Evolutionary conservation across 2,329 filamentous ascomycete species (phyloP).

Genomic region (Aspergillus puulaauensis): DNA sequence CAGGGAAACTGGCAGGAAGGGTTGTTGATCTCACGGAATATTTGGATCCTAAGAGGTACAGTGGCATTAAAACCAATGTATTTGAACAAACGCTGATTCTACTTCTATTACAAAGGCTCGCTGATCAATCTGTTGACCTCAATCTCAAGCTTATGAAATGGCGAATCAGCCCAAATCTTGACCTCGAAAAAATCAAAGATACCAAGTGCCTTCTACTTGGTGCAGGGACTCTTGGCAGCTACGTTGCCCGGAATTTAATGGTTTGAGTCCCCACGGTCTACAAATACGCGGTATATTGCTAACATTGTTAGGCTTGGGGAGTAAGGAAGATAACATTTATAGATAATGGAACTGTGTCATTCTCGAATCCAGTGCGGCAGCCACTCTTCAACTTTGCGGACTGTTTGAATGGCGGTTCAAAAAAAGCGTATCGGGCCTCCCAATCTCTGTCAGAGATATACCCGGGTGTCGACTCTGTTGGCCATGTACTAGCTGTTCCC

Average conservation of each 20-base stretch:
- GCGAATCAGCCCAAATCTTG: constrained; percentile 84
- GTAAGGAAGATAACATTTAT: constrained; percentile 94
- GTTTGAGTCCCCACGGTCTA: constrained; percentile 26
- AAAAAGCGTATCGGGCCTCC: constrained; percentile 79
- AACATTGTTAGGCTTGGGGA: constrained; percentile 69
- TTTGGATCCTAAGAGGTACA: constrained; percentile 75
- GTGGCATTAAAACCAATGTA: background rate
- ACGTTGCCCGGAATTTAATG: constrained; percentile 87
- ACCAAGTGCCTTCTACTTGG: constrained; percentile 89
- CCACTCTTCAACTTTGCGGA: constrained; percentile 89
- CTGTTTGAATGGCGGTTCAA: constrained; percentile 78
- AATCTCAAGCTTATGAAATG: constrained; percentile 99
- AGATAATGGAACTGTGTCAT: constrained; percentile 90
- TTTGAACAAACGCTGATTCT: background rate
- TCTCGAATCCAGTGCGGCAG: constrained; percentile 93
- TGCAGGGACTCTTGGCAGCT: constrained; percentile 88
- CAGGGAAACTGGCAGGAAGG: constrained; percentile 74
- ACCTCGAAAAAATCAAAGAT: constrained; percentile 84
- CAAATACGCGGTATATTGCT: background rate
- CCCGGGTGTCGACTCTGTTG: constrained; percentile 79
- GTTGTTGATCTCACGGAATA: constrained; percentile 84
- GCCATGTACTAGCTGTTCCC: constrained; percentile 80
- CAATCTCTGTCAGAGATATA: constrained; percentile 82
- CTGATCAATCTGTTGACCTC: constrained; percentile 91
- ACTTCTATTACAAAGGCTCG: constrained; percentile 51